Base-by-base conservation (phyloP, 2,329 filamentous ascomycete genomes). In the Cylindrodendrum hubeiense region DNA sequence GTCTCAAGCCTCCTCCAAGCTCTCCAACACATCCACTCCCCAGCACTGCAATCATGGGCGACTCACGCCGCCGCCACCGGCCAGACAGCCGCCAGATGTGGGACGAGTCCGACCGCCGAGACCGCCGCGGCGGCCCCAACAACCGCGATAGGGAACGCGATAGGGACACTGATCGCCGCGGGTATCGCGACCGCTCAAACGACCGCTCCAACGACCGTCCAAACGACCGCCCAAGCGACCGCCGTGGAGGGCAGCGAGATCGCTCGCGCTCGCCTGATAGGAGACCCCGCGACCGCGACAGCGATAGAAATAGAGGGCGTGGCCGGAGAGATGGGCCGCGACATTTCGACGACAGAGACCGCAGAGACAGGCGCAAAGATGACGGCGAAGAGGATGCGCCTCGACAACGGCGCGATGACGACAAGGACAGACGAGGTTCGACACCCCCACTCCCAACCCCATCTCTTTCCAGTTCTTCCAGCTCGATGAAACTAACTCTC, bases 21-120 rank as follows among this genome's bases (percentile, higher is more conserved):
- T 50, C 47, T 12, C 24, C 28, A 37, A 37, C n/a, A 50, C 39
- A 47, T 22, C 30, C 51, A n/a, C 19, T n/a, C 22, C 39, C 22
- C 59, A 47, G 21, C 33, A 49, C 26, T 30, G 19, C 34, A 60
- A 72, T 1, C 19, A 81, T 81, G 76, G 73, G 69, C 52, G 79
- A 81, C 66, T 65, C 75, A 17, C 75, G 79, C 52, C 75, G 79
- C 50, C 66, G 68, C 26, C 75, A 78, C 55, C 77, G 79, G 49
- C 76, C 77, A 24, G 89, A 91, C 70, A 88, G 85, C 77, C 85
- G 85, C 54, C 83, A 87, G 56, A 89, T 88, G 84, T 89, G 88
- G 87, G 89, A 91, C 67, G 84, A 86, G 44, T 79, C 82, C 12
- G 82, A 84, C 59, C 79, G 81, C 19, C 79, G 78, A 57, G 77